phyloP scores from a whole-genome alignment of 345 rosid species.

The Aegle marmelos region DNA sequence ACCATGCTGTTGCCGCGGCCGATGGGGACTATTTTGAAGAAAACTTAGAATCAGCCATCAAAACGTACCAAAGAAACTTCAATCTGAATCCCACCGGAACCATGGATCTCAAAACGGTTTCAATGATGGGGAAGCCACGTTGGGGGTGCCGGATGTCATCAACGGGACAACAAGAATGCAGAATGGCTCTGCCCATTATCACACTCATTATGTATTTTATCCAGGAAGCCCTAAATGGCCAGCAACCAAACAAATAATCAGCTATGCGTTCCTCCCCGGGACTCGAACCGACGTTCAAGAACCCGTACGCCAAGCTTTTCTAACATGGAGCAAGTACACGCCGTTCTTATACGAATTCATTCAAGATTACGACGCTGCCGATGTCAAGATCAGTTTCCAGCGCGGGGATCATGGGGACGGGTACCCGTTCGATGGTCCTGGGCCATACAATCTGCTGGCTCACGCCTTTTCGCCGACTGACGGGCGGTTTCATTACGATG shows the following conservation, averaged over 20 bases:
- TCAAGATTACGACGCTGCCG: not conserved
- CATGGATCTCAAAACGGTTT: not conserved
- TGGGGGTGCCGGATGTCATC: constrained; percentile 14
- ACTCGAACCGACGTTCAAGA: not conserved
- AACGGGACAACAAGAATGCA: constrained; percentile 13
- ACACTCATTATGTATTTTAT: not conserved
- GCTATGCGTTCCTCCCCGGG: not conserved
- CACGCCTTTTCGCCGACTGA: not conserved
- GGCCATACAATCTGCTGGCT: not conserved
- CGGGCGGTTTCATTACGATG: constrained; percentile 8
- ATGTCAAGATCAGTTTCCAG: constrained; percentile 13
- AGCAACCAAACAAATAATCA: not conserved
- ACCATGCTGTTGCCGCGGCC: no score
- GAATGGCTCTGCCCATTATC: not conserved
- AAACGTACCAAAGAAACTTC: constrained; percentile 17
- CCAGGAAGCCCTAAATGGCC: not conserved
- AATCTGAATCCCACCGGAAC: constrained; percentile 12
- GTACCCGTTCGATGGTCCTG: not conserved
- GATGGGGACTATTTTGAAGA: constrained; percentile 17
- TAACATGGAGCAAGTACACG: not conserved
- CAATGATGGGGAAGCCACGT: not conserved
- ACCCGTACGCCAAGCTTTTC: not conserved
- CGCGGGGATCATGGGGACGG: constrained; percentile 2
- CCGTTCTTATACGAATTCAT: not conserved
- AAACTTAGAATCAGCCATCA: constrained; percentile 13